Conservation (phyloP, 225 moss, liverwort and hornwort genomes). For the Thuidium tamariscinum region DNA sequence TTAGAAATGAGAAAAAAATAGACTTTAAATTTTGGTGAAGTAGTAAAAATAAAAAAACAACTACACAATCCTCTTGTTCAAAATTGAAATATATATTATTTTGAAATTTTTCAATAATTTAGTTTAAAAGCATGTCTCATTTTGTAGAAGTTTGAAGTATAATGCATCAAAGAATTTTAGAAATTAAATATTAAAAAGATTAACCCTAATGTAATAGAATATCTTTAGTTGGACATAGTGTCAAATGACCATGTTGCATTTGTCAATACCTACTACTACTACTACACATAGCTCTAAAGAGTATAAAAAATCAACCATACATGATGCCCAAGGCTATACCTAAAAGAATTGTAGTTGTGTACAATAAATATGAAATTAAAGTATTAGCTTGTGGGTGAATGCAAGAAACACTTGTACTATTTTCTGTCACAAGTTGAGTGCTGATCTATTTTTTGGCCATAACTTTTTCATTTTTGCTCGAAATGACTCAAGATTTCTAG, state of each 20-base stretch:
- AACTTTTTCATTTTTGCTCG: too few relatives aligned
- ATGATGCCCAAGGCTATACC: neutral
- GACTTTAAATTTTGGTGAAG: neutral
- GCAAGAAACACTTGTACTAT: too few relatives aligned
- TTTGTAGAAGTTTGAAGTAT: neutral
- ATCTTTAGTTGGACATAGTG: neutral
- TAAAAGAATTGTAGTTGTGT: neutral
- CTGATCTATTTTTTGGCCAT: too few relatives aligned
- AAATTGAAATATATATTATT: neutral
- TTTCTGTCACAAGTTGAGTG: too few relatives aligned
- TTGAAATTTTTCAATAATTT: neutral
- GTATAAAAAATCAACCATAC: neutral
- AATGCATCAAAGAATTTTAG: neutral
- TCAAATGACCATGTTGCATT: neutral
- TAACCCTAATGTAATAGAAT: neutral
- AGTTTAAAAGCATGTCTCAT: neutral
- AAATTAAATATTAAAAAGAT: neutral
- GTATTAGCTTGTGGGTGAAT: neutral
- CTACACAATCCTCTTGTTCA: neutral
- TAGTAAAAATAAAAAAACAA: neutral
- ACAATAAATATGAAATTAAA: neutral
- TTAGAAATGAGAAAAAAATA: neutral
- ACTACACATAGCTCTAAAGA: neutral
- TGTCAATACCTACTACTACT: neutral
- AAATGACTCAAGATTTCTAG: too few relatives aligned